phyloP scores from a whole-genome alignment of 495 filamentous ascomycete species.

The Aspergillus nanangensis region DNA sequence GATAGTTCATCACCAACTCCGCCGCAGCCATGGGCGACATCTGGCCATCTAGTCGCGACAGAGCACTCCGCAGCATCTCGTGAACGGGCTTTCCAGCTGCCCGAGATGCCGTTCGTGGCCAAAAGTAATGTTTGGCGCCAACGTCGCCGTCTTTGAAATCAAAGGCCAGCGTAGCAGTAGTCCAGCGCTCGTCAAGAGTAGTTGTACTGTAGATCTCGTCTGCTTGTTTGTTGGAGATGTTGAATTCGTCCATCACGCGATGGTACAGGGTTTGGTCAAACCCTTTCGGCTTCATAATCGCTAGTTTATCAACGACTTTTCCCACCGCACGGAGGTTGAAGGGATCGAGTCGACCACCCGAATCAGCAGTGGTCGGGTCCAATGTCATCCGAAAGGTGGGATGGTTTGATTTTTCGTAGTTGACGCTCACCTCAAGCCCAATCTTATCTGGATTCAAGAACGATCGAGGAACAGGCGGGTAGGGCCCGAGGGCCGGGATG shows the following conservation, averaged over 20 bases:
- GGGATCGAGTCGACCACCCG: background rate
- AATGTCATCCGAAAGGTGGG: background rate
- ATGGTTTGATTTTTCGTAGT: background rate
- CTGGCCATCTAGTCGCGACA: background rate
- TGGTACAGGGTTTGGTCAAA: background rate
- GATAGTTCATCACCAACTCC: background rate
- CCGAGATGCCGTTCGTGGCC: background rate
- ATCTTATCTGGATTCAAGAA: background rate
- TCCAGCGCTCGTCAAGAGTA: background rate
- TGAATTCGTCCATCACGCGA: background rate
- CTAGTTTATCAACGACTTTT: background rate
- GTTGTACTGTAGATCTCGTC: background rate
- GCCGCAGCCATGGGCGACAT: background rate
- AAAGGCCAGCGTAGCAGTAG: background rate
- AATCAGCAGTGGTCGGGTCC: background rate
- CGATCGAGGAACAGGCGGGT: background rate
- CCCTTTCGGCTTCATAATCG: background rate
- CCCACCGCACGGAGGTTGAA: background rate
- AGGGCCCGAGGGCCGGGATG: background rate
- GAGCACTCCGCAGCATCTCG: background rate
- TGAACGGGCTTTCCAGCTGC: background rate
- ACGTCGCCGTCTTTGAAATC: conserved; percentile 1
- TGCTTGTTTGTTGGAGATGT: background rate
- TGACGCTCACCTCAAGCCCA: background rate
- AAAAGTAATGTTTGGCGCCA: background rate